Percentiles rank a stretch among this genome's conserved stretches.
phyloP scores from a whole-genome alignment of 164 flowering plant species.

The Tetracentron sinense region DNA sequence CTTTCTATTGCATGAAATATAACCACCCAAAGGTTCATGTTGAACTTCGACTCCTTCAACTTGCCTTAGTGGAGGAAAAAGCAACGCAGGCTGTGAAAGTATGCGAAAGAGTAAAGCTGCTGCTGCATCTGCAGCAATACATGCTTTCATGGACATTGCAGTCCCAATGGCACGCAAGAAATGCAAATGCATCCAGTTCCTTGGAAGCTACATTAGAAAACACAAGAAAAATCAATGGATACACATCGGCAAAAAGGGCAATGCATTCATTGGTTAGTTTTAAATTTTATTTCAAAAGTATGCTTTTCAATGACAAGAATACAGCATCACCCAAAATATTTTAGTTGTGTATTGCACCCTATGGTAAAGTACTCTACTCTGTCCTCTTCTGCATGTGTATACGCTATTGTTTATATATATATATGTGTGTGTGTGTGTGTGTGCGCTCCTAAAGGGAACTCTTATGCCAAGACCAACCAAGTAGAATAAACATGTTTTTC shows the following conservation, averaged over 20 bases:
- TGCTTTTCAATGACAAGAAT: too few species aligned
- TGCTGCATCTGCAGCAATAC: constrained; percentile 96
- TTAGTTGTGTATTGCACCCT: too few species aligned
- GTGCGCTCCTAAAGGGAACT: too few species aligned
- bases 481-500: too few species aligned
- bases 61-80: constrained; percentile 89
- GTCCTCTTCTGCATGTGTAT: too few species aligned
- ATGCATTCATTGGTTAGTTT: too few species aligned
- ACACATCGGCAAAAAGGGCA: background rate
- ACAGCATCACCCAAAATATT: too few species aligned
- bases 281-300: too few species aligned
- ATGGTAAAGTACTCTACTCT: too few species aligned
- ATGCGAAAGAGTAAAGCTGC: constrained; percentile 93
- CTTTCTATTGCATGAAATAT: constrained; percentile 53
- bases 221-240: background rate
- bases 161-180: constrained; percentile 94
- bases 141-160: constrained; percentile 97
- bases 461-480: too few species aligned
- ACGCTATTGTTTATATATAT: too few species aligned
- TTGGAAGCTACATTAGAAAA: constrained; percentile 63
- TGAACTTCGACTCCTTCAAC: constrained; percentile 84
- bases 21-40: constrained; percentile 65
- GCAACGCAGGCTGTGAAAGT: constrained; percentile 93
- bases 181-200: constrained; percentile 98
- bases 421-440: too few species aligned